phyloP scores from a whole-genome alignment of 371 early-diverging fungal species.

The Phascolomyces articulosus region DNA sequence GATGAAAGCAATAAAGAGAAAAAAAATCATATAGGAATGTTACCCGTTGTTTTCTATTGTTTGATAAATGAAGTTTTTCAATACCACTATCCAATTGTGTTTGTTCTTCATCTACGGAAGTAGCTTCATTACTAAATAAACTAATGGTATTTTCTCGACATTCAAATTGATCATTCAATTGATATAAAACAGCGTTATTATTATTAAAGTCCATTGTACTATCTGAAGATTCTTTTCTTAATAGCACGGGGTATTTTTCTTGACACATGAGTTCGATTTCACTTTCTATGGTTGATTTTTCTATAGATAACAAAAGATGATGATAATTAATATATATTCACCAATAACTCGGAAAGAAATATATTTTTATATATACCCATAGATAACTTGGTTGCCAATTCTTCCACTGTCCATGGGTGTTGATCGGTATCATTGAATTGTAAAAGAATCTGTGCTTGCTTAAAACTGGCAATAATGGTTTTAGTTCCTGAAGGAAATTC shows the following conservation, averaged over 20 bases:
- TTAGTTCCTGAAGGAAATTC: background rate
- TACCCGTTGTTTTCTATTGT: conserved; percentile 1
- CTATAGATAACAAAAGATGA: background rate
- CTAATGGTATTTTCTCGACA: background rate
- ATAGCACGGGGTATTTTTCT: background rate
- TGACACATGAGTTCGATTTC: background rate
- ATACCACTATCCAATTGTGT: background rate
- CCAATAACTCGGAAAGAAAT: too few relatives aligned
- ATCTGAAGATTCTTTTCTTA: too few relatives aligned
- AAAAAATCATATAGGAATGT: background rate
- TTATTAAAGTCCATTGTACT: background rate
- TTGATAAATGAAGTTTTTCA: too few relatives aligned
- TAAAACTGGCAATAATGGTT: background rate
- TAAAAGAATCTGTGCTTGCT: background rate
- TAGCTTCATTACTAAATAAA: background rate
- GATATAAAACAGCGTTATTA: background rate
- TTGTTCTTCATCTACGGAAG: background rate
- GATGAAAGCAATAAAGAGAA: too few relatives aligned
- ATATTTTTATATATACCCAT: background rate
- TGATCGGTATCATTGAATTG: background rate
- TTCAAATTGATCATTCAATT: background rate
- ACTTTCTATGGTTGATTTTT: background rate
- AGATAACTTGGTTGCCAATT: background rate
- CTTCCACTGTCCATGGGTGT: background rate
- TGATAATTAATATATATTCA: too few relatives aligned